A percentile compares a stretch with the other conserved stretches of the same genome.
These are phyloP conservation scores for Chlorella sp. DNA, from an alignment of 139 green algal genomes.

Conservation along the genomic window DNA sequence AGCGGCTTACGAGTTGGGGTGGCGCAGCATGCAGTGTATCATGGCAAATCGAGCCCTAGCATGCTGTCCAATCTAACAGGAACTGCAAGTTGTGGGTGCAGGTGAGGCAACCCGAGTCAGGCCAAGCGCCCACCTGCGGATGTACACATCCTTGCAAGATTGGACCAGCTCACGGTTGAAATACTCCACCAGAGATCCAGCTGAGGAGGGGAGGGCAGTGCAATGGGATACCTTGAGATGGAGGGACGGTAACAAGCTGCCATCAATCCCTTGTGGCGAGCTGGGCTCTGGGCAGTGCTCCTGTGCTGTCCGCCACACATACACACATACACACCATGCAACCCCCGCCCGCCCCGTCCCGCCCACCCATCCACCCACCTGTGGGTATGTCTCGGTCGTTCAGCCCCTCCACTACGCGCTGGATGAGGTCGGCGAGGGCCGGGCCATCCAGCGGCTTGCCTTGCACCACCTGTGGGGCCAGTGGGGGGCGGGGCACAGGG, in stretches of 20 bases:
- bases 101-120: no score
- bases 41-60: not conserved
- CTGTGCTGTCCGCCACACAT: no score
- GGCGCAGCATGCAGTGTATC: not conserved
- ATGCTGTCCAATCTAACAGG: no score
- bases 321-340: no score
- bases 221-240: no score
- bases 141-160: conserved; percentile 36
- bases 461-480: conserved; percentile 33
- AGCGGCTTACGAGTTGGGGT: no score
- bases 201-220: conserved; percentile 7
- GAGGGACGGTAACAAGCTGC: no score
- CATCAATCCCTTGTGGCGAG: no score
- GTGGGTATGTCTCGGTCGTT: conserved; percentile 80
- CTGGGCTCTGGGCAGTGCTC: not conserved
- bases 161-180: conserved; percentile 76
- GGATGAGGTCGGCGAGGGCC: conserved; percentile 57
- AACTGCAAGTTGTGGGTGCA: no score
- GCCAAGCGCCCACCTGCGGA: not conserved
- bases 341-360: not conserved
- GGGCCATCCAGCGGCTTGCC: conserved; percentile 51
- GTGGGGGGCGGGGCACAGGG: not conserved
- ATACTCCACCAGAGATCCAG: conserved; percentile 70
- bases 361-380: not conserved
- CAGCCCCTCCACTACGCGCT: conserved; percentile 65